Conservation (phyloP, 306 rosid genomes). For the Inga laurina region DNA sequence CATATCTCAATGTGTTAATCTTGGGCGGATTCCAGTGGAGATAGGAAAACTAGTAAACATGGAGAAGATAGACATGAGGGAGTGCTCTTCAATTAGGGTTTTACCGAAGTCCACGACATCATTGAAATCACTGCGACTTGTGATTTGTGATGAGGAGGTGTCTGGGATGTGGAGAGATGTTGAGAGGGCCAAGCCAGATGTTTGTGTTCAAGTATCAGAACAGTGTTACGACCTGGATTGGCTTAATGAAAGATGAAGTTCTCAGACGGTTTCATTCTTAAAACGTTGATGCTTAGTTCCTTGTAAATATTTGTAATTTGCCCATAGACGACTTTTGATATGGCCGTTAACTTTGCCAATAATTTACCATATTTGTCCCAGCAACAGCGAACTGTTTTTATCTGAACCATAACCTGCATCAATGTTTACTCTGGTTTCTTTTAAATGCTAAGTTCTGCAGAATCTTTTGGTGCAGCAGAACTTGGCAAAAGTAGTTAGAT, state of each 20-base stretch:
- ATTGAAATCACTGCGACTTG: slow-evolving; percentile 52
- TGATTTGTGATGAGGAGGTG: slow-evolving; percentile 86
- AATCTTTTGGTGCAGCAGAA: neutral
- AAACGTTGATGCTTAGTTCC: neutral
- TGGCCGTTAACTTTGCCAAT: neutral
- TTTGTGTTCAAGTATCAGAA: slow-evolving; percentile 68
- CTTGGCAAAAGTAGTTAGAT: neutral
- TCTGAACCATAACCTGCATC: neutral
- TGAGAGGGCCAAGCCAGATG: slow-evolving; percentile 51
- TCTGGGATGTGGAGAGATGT: slow-evolving; percentile 64
- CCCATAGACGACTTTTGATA: slow-evolving; percentile 5
- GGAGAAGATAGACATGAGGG: slow-evolving; percentile 94
- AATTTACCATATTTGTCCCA: neutral
- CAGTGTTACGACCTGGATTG: slow-evolving; percentile 65
- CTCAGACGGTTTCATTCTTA: slow-evolving; percentile 17
- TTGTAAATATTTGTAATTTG: slow-evolving; percentile 26
- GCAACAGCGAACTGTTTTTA: neutral
- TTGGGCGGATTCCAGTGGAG: slow-evolving; percentile 57
- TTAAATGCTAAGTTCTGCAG: neutral
- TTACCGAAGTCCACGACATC: slow-evolving; percentile 58
- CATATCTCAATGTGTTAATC: slow-evolving; percentile 72
- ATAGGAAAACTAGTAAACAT: slow-evolving; percentile 54
- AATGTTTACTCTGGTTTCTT: neutral
- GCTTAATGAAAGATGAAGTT: slow-evolving; percentile 58
- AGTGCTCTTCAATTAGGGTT: slow-evolving; percentile 58